These are phyloP conservation scores for Ramaria sp. DNA, from an alignment of 768 basidiomycete genomes.

Conservation along the genomic window DNA sequence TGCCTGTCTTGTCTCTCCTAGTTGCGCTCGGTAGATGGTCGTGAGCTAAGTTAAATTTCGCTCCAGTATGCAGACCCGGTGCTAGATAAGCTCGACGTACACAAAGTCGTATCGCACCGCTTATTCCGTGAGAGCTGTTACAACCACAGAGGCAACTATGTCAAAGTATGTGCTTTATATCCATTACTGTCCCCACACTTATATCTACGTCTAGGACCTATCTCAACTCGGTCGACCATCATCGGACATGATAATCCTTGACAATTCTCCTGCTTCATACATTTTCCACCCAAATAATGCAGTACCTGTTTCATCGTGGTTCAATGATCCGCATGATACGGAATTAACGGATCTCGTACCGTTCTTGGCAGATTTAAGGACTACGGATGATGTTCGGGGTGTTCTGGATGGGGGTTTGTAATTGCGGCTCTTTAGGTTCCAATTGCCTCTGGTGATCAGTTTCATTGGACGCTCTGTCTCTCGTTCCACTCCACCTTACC, in stretches of 20 bases:
- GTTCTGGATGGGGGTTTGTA: constrained; percentile 80
- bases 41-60: too few relatives aligned
- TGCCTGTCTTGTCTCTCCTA: too few relatives aligned
- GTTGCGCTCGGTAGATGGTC: too few relatives aligned
- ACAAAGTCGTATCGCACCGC: constrained; percentile 87
- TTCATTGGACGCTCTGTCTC: neutral
- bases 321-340: constrained; percentile 97
- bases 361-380: constrained; percentile 80
- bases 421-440: constrained; percentile 9
- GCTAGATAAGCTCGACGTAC: constrained; percentile 88
- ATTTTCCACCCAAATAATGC: constrained; percentile 99
- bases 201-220: constrained; percentile 52
- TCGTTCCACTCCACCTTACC: neutral
- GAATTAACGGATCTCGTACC: constrained; percentile 93
- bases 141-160: constrained; percentile 98
- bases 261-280: constrained; percentile 98
- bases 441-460: neutral
- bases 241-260: constrained; percentile 90
- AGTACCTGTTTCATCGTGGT: constrained; percentile 98
- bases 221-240: constrained; percentile 95
- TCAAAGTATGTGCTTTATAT: constrained; percentile 56
- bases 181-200: neutral
- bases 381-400: constrained; percentile 84
- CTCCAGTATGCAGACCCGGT: constrained; percentile 97
- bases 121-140: constrained; percentile 98